Evolutionary conservation across 1,284 basidiomycete genomes (phyloP).

Genomic region (Sanghuangporus weigelae): DNA sequence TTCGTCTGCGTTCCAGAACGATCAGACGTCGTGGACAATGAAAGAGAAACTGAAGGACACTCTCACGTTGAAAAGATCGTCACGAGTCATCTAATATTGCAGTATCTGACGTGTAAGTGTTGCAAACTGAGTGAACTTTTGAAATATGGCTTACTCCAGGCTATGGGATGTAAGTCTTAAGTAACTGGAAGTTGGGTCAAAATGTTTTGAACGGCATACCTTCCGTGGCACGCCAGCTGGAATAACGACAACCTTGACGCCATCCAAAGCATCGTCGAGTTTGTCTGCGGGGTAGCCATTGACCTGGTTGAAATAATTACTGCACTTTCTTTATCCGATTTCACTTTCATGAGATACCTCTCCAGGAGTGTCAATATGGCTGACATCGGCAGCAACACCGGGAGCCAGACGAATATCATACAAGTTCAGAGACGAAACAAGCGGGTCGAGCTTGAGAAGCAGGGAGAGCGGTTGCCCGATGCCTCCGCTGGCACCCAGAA

Average conservation of each 20-base stretch:
- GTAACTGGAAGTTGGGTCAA: slow-evolving; percentile 19
- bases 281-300: slow-evolving; percentile 79
- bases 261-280: slow-evolving; percentile 82
- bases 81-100: slow-evolving; percentile 79
- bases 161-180: slow-evolving; percentile 34
- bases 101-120: slow-evolving; percentile 26
- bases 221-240: slow-evolving; percentile 97
- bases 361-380: slow-evolving; percentile 89
- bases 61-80: slow-evolving; percentile 97
- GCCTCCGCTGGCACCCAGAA: slow-evolving; percentile 90
- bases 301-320: slow-evolving; percentile 43
- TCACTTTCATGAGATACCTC: slow-evolving; percentile 43
- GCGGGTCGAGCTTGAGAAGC: slow-evolving; percentile 81
- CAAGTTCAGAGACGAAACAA: slow-evolving; percentile 72
- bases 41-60: neutral
- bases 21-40: neutral
- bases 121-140: slow-evolving; percentile 15
- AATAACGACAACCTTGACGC: slow-evolving; percentile 89
- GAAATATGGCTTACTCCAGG: slow-evolving; percentile 57
- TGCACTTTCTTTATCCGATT: slow-evolving; percentile 12
- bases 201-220: slow-evolving; percentile 39
- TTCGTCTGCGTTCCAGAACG: slow-evolving; percentile 59
- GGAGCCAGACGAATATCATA: slow-evolving; percentile 93
- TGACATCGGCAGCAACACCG: slow-evolving; percentile 90
- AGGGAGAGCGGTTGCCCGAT: slow-evolving; percentile 91